phyloP scores from a whole-genome alignment of 352 stramenopile genomes.

The Globisporangium abappressorium region DNA sequence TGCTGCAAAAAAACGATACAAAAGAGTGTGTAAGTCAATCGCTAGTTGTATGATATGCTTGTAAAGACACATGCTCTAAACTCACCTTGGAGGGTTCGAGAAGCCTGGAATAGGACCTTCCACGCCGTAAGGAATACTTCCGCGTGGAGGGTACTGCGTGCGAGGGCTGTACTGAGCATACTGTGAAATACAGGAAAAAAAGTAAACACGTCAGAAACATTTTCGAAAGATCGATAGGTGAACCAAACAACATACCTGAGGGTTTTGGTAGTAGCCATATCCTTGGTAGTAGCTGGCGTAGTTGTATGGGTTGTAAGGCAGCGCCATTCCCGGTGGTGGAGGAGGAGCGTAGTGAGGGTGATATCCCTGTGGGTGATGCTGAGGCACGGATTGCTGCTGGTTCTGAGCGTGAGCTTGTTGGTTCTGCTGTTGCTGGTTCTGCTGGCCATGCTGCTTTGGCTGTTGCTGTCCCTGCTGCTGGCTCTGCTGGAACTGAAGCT shows the following conservation, averaged over 20 bases:
- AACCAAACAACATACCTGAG: slow-evolving; percentile 39
- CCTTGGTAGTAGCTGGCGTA: slow-evolving; percentile 84
- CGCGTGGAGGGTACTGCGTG: slow-evolving; percentile 80
- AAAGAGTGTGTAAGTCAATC: slow-evolving; percentile 7
- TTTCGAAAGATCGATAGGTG: background rate
- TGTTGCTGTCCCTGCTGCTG: slow-evolving; percentile 31
- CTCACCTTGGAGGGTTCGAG: slow-evolving; percentile 65
- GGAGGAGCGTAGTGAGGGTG: slow-evolving; percentile 79
- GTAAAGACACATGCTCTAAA: background rate
- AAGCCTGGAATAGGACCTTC: slow-evolving; percentile 79
- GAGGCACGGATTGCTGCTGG: slow-evolving; percentile 45
- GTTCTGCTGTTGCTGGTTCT: slow-evolving; percentile 17
- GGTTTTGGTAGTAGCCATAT: slow-evolving; percentile 88
- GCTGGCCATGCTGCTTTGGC: slow-evolving; percentile 20
- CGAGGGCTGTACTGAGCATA: slow-evolving; percentile 87
- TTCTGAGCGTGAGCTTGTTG: slow-evolving; percentile 19
- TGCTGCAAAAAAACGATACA: slow-evolving; percentile 23
- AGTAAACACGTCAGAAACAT: slow-evolving; percentile 7
- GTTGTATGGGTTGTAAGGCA: slow-evolving; percentile 89
- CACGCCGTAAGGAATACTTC: slow-evolving; percentile 80
- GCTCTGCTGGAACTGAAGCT: slow-evolving; percentile 34
- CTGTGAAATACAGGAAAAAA: slow-evolving; percentile 26
- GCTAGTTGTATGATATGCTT: background rate
- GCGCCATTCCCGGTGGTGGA: slow-evolving; percentile 80
- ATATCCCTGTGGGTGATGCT: slow-evolving; percentile 79